Base-by-base conservation (phyloP, 345 rosid genomes). In the Toxicodendron radicans region DNA sequence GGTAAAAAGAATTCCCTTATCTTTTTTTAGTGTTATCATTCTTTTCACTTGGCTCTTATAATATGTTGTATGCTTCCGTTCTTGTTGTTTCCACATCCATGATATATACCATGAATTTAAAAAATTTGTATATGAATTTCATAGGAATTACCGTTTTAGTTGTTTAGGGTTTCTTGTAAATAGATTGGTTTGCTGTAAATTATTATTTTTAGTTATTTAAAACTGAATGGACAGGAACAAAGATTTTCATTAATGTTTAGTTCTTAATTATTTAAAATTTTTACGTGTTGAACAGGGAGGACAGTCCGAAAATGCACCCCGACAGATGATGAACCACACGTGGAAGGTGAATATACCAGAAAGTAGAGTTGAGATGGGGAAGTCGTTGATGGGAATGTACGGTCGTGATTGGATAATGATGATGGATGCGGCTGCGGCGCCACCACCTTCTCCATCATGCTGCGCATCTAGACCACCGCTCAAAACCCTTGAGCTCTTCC, bases 401-500 rank as follows among this genome's bases (percentile, higher is more conserved):
- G 85, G 85, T 41, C 46, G 84, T 76, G 91, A 85, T 79, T 81
- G 89, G 88, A 76, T 78, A 90, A 90, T 86, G 91, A 80, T 73
- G 85, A 79, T 83, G 82, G 86, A 85, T 71, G 60, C 82, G 76
- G 79, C 80, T 75, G 43, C 43, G 43, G 43, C 43, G 1, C 43
- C 43, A 8, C 77, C 76, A 52, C 33, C 80, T 64, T 60, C 83
- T 58, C 71, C 77, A 67, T 78, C 78, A 58, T 7, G 80, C 73
- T 75, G 57, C 74, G 30, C 30, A 27, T 52, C 78, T 46, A 76
- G 73, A 79, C 86, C 90, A 60, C 92, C 97, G 7, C 85, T 86
- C 14, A 84, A 87, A 87, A 94, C 98, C 76, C 97, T 94, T 5
- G 81, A 94, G 78, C 98, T 94, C 82, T 94, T 94, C 79, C 98